A percentile compares a stretch with the other conserved stretches of the same genome.
Evolutionary conservation across 169 alveolate genomes (phyloP).

Genomic region (Sarcocystis neurona): DNA sequence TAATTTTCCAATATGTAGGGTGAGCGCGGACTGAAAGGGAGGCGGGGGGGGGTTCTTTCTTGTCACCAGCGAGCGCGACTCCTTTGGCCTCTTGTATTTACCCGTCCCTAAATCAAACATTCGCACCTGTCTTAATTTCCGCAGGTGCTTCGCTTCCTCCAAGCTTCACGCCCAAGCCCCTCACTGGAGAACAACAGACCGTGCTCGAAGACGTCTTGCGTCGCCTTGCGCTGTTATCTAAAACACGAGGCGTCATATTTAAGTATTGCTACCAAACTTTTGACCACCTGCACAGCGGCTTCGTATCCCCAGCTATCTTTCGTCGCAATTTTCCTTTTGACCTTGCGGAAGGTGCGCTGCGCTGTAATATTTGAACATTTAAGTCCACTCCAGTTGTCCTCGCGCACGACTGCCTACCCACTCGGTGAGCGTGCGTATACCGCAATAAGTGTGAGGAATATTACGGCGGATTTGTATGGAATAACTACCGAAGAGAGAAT

Average conservation of each 20-base stretch:
- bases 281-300: slow-evolving; percentile 21
- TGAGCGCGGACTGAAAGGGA: too few species aligned
- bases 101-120: too few species aligned
- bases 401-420: not conserved
- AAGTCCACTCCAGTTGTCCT: not conserved
- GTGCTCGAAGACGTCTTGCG: not conserved
- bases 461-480: too few species aligned
- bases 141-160: slow-evolving; percentile 31
- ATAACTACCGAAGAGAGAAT: too few species aligned
- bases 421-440: not conserved
- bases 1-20: too few species aligned
- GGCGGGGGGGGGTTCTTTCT: too few species aligned
- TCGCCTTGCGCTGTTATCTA: slow-evolving; percentile 17
- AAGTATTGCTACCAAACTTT: slow-evolving; percentile 29
- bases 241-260: slow-evolving; percentile 5
- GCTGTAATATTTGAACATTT: too few species aligned
- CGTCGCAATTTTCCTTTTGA: slow-evolving; percentile 1
- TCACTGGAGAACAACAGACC: not conserved
- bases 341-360: slow-evolving; percentile 3
- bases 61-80: too few species aligned
- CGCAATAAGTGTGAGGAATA: too few species aligned
- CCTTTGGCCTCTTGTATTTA: too few species aligned
- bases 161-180: not conserved
- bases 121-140: not conserved
- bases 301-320: slow-evolving; percentile 3